These are phyloP conservation scores for Saccharomyces hybrid DNA, from an alignment of 1,139 yeast genomes.

Conservation along the genomic window DNA sequence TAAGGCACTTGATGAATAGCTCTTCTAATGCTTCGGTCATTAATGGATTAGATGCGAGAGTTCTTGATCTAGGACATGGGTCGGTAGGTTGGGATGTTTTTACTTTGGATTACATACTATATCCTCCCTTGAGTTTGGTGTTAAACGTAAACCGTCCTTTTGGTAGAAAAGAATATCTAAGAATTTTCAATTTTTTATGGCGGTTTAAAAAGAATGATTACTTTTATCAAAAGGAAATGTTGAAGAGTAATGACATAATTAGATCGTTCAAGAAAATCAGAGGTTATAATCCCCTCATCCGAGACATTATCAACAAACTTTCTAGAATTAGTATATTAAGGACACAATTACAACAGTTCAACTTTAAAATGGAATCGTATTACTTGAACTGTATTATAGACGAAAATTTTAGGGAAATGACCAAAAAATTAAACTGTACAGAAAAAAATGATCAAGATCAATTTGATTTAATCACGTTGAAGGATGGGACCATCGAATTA, in stretches of 20 bases:
- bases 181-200: slow-evolving; percentile 83
- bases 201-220: slow-evolving; percentile 56
- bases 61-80: slow-evolving; percentile 64
- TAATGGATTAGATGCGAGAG: slow-evolving; percentile 71
- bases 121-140: slow-evolving; percentile 43
- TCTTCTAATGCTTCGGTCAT: slow-evolving; percentile 35
- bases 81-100: slow-evolving; percentile 86
- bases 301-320: slow-evolving; percentile 23
- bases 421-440: slow-evolving; percentile 30
- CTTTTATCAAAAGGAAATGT: slow-evolving; percentile 46
- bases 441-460: slow-evolving; percentile 3
- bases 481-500: slow-evolving; percentile 3
- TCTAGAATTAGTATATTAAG: slow-evolving; percentile 21
- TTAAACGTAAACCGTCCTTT: slow-evolving; percentile 36
- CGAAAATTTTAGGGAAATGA: slow-evolving; percentile 32
- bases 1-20: slow-evolving; percentile 34
- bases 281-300: slow-evolving; percentile 19
- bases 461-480: slow-evolving; percentile 15
- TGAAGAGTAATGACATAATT: slow-evolving; percentile 33
- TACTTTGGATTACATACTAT: slow-evolving; percentile 73
- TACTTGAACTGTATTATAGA: slow-evolving; percentile 29
- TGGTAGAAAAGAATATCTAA: slow-evolving; percentile 55
- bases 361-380: slow-evolving; percentile 19
- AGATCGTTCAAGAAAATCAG: slow-evolving; percentile 21
- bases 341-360: slow-evolving; percentile 23